Evolutionary conservation across 2,329 filamentous ascomycete genomes (phyloP).

Genomic region (Ceratocystis variospora): DNA sequence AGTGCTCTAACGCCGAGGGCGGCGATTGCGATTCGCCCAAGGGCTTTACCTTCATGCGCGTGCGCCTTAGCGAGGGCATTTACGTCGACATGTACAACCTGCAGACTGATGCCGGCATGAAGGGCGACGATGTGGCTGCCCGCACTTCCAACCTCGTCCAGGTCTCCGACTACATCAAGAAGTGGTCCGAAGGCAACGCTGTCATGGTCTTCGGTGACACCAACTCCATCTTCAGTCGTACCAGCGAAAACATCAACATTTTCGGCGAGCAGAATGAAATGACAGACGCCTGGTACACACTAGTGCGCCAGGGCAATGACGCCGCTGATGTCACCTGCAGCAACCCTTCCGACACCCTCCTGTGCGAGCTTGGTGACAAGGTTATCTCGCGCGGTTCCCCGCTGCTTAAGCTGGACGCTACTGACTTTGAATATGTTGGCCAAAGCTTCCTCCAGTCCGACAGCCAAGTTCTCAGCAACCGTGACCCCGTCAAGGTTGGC

Average conservation of each 20-base stretch:
- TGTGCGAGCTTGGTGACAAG: slow-evolving; percentile 56
- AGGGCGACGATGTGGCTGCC: slow-evolving; percentile 38
- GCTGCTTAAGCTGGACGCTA: slow-evolving; percentile 35
- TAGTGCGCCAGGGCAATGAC: slow-evolving; percentile 36
- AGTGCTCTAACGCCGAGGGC: slow-evolving; percentile 41
- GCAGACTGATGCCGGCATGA: slow-evolving; percentile 49
- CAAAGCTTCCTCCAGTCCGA: slow-evolving; percentile 42
- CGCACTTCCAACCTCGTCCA: slow-evolving; percentile 47
- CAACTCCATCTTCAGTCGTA: slow-evolving; percentile 50
- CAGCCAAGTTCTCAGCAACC: slow-evolving; percentile 46
- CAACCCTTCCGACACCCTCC: slow-evolving; percentile 40
- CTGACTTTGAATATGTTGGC: slow-evolving; percentile 41
- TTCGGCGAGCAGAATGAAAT: slow-evolving; percentile 39
- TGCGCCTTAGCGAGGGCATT: slow-evolving; percentile 33
- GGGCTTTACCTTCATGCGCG: slow-evolving; percentile 54
- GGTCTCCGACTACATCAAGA: slow-evolving; percentile 42
- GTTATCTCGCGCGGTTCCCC: slow-evolving; percentile 43
- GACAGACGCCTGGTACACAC: slow-evolving; percentile 46
- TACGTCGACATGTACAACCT: slow-evolving; percentile 53
- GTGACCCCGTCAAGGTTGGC: slow-evolving; percentile 47
- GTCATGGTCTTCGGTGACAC: slow-evolving; percentile 52
- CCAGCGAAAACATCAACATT: slow-evolving; percentile 39
- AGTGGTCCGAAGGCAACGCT: slow-evolving; percentile 43
- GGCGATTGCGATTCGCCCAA: slow-evolving; percentile 54
- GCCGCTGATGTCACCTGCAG: slow-evolving; percentile 35